Conservation (phyloP, 164 flowering plant genomes). For the Buxus sempervirens region DNA sequence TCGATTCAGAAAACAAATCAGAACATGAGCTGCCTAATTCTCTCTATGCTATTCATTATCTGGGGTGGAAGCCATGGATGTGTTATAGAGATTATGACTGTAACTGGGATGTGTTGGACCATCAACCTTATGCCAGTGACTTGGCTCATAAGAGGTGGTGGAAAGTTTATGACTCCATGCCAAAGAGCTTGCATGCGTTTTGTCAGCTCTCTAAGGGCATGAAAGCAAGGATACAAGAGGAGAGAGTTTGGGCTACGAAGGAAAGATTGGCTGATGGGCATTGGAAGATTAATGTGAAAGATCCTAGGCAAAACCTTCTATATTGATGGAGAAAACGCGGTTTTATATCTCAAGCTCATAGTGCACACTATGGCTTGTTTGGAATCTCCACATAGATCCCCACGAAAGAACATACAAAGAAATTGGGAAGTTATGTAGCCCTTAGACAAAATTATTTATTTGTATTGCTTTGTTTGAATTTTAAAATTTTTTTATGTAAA, state of each 20-base stretch:
- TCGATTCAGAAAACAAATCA: not conserved
- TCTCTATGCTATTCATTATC: constrained; percentile 55
- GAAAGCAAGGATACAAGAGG: constrained; percentile 52
- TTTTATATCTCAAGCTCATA: too few species aligned
- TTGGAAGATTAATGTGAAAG: constrained; percentile 44
- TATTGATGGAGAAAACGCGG: not conserved
- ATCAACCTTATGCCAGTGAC: constrained; percentile 60
- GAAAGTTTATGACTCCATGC: constrained; percentile 63
- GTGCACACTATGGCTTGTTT: too few species aligned
- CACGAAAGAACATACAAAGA: too few species aligned
- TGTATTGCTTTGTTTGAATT: too few species aligned
- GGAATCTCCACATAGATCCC: too few species aligned
- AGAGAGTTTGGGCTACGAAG: constrained; percentile 44
- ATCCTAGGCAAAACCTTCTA: constrained; percentile 19
- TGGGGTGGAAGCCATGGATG: constrained; percentile 68
- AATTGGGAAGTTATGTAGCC: too few species aligned
- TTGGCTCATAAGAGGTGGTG: constrained; percentile 63
- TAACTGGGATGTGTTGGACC: constrained; percentile 49
- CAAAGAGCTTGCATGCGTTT: constrained; percentile 37
- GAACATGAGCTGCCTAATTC: not conserved
- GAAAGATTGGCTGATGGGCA: constrained; percentile 48
- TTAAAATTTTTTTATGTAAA: too few species aligned
- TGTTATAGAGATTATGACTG: constrained; percentile 66
- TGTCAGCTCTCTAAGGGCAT: constrained; percentile 44
- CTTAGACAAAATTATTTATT: too few species aligned